Evolutionary conservation across 192 early-diverging fungal genomes (phyloP).

Genomic region (Podila minutissima): DNA sequence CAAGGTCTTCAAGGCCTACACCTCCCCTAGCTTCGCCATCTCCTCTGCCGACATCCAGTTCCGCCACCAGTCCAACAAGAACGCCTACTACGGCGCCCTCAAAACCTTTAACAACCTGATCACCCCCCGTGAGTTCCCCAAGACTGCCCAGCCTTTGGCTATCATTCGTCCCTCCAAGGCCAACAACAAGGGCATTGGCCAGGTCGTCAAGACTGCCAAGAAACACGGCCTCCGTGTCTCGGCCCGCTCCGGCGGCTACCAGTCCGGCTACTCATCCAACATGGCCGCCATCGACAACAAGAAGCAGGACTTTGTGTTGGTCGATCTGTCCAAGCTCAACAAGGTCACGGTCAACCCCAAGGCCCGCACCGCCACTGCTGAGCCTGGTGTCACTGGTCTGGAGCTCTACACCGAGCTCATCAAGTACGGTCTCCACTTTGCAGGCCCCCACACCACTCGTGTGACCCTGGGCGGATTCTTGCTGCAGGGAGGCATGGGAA

Average conservation of each 20-base stretch:
- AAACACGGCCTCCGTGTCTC: slow-evolving; percentile 41
- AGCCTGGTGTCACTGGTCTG: slow-evolving; percentile 42
- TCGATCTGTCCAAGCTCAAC: slow-evolving; percentile 45
- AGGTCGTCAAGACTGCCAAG: slow-evolving; percentile 36
- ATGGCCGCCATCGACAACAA: slow-evolving; percentile 46
- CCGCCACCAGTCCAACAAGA: slow-evolving; percentile 32
- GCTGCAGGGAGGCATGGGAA: slow-evolving; percentile 51
- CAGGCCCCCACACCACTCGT: slow-evolving; percentile 34
- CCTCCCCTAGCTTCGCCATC: slow-evolving; percentile 13
- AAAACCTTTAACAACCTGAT: slow-evolving; percentile 53
- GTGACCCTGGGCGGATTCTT: slow-evolving; percentile 48
- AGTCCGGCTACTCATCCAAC: slow-evolving; percentile 45
- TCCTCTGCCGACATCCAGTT: slow-evolving; percentile 27
- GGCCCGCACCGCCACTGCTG: slow-evolving; percentile 35
- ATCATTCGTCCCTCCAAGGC: slow-evolving; percentile 27
- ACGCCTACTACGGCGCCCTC: slow-evolving; percentile 34
- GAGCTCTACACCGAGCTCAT: slow-evolving; percentile 39
- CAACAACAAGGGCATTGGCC: slow-evolving; percentile 34
- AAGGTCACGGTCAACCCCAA: slow-evolving; percentile 33
- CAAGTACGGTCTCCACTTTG: slow-evolving; percentile 50
- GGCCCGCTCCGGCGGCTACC: slow-evolving; percentile 45
- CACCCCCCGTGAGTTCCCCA: slow-evolving; percentile 39
- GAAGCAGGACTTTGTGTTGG: slow-evolving; percentile 37
- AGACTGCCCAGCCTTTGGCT: slow-evolving; percentile 26
- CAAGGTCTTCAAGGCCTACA: slow-evolving; percentile 13